Percentiles rank a stretch among this genome's conserved stretches.
Conservation (phyloP, 306 rosid species). For the apple (Malus domestica) region ASM211411v1 NC_041794.1:729501-730000, state of each 20-base stretch:
- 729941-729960: conserved; percentile 89
- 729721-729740: not conserved
- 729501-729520: too few relatives aligned
- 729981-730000: conserved; percentile 97
- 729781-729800: conserved; percentile 19
- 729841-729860: conserved; percentile 33
- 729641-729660: too few relatives aligned
- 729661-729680: too few relatives aligned
- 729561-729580: too few relatives aligned
- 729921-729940: conserved; percentile 91
- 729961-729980: conserved; percentile 88
- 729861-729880: conserved; percentile 23
- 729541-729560: too few relatives aligned
- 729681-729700: too few relatives aligned
- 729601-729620: too few relatives aligned
- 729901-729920: conserved; percentile 96
- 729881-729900: conserved; percentile 33
- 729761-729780: conserved; percentile 29
- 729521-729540: too few relatives aligned
- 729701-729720: not conserved
- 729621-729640: too few relatives aligned
- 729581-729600: rapidly evolving
- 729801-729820: conserved; percentile 34
- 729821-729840: conserved; percentile 32
- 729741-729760: conserved; percentile 9